phyloP scores from a whole-genome alignment of 495 filamentous ascomycete species.

The Hyaloscypha hepaticicola region DNA sequence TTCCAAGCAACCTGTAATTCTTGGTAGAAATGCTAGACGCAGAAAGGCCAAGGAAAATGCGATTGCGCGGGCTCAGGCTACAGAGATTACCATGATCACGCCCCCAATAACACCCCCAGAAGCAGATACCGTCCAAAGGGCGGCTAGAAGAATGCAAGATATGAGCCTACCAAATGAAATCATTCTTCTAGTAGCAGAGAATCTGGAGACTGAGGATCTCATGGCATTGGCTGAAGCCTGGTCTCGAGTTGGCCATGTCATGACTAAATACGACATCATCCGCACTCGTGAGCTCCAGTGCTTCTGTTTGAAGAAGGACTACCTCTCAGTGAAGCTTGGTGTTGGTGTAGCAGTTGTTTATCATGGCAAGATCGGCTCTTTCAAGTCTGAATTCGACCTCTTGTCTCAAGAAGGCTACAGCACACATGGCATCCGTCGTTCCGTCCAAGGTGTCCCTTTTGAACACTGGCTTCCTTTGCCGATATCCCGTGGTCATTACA shows the following conservation, averaged over 20 bases:
- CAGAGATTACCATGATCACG: not conserved
- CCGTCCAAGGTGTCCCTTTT: slow-evolving; percentile 44
- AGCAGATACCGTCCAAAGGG: slow-evolving; percentile 3
- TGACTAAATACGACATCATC: slow-evolving; percentile 43
- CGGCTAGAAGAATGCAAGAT: slow-evolving; percentile 18
- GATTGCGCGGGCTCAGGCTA: not conserved
- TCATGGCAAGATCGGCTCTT: slow-evolving; percentile 6
- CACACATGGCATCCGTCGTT: slow-evolving; percentile 33
- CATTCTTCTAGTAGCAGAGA: slow-evolving; percentile 38
- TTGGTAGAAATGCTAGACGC: slow-evolving; percentile 8
- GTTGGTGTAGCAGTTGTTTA: slow-evolving; percentile 41
- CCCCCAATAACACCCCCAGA: not conserved
- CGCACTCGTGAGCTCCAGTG: slow-evolving; percentile 49
- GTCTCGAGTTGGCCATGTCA: slow-evolving; percentile 35
- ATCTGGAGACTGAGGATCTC: slow-evolving; percentile 41
- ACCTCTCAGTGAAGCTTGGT: slow-evolving; percentile 41
- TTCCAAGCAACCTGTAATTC: not conserved
- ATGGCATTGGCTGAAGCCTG: slow-evolving; percentile 41
- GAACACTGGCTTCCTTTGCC: slow-evolving; percentile 48
- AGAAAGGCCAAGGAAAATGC: slow-evolving; percentile 12
- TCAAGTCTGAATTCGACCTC: slow-evolving; percentile 50
- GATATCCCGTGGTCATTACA: slow-evolving; percentile 47
- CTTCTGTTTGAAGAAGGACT: slow-evolving; percentile 48
- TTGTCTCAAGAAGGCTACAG: slow-evolving; percentile 42
- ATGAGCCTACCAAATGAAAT: slow-evolving; percentile 42